Evolutionary conservation across 306 rosid genomes (phyloP), one percentile per base, ranked within the genome.

Genomic region (Lathyrus tuberosus): DNA sequence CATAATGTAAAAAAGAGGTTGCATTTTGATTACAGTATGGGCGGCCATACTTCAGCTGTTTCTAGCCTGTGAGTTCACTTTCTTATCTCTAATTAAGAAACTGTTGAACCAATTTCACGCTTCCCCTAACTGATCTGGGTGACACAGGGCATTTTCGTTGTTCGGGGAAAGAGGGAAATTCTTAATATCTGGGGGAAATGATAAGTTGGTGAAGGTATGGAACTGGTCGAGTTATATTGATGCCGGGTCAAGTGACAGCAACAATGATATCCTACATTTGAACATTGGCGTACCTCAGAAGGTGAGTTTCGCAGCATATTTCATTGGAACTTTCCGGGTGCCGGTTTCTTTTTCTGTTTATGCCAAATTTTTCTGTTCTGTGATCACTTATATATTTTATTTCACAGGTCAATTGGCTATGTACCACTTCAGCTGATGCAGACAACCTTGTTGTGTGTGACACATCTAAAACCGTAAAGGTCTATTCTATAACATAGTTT

Each of bases 371-470:
- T 4, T 35, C 51, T 53, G 6, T 28, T 17, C 12, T 67, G 49
- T 35, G 17, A 72, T 83, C 62, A 65, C 63, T 33, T 44, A 47
- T 62, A 38, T 37, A 52, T 46, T 77, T 75, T 6, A 49, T 57
- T 75, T 59, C 73, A 73, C 96, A 94, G 99, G 97, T 91, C 62
- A 94, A 91, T 81, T 86, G 96, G 89, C 83, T 91, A 14, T 94
- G 97, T 74, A 88, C 92, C 51, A 83, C 88, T 80, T 79, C 88
- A 40, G 77, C 87, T 68, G 97, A 85, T 70, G 68, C 85, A 1
- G 96, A 91, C 80, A 94, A 91, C 84, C 95, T 94, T 20, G 74
- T 88, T 26, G 92, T 91, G 33, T 94, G 97, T 57, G 99, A 94
- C 71, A 90, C 97, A 42, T 82, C 95, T 5, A 87, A 94, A 83